Conservation (phyloP, 1,139 yeast genomes). For the Saccharomyces hybrid region DNA sequence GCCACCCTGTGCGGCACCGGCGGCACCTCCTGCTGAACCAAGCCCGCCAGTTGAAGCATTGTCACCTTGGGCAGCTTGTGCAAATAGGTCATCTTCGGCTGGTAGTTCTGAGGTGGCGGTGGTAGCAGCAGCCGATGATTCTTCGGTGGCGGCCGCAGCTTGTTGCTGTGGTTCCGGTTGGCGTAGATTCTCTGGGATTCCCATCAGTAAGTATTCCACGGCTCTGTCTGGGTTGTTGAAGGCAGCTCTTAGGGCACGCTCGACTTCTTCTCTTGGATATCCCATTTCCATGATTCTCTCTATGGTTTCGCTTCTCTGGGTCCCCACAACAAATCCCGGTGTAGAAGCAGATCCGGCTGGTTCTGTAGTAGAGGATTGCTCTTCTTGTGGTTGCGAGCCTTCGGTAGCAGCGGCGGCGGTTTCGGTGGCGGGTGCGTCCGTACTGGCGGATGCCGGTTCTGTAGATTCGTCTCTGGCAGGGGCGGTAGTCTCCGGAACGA, state of each 20-base stretch:
- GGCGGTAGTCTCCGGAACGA: conserved; percentile 15
- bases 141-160: conserved; percentile 16
- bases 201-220: conserved; percentile 86
- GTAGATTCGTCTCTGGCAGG: conserved; percentile 25
- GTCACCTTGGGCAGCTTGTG: conserved; percentile 60
- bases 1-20: conserved; percentile 20
- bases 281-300: conserved; percentile 94
- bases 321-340: conserved; percentile 29
- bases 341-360: conserved; percentile 27
- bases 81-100: conserved; percentile 53
- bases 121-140: background rate
- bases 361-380: conserved; percentile 14
- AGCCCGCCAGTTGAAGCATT: conserved; percentile 23
- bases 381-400: background rate
- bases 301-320: conserved; percentile 38
- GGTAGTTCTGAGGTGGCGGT: conserved; percentile 11
- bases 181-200: conserved; percentile 67
- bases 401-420: conserved; percentile 23
- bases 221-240: conserved; percentile 98
- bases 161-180: conserved; percentile 16
- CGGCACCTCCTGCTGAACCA: conserved; percentile 18
- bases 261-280: conserved; percentile 79
- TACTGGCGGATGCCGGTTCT: conserved; percentile 18
- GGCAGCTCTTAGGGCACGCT: conserved; percentile 88
- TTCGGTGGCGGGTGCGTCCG: conserved; percentile 24